Percentiles rank a stretch among this genome's conserved stretches.
These are phyloP conservation scores for Hyphopichia khmerensis DNA, from an alignment of 1,139 yeast genomes.

Conservation along the genomic window DNA sequence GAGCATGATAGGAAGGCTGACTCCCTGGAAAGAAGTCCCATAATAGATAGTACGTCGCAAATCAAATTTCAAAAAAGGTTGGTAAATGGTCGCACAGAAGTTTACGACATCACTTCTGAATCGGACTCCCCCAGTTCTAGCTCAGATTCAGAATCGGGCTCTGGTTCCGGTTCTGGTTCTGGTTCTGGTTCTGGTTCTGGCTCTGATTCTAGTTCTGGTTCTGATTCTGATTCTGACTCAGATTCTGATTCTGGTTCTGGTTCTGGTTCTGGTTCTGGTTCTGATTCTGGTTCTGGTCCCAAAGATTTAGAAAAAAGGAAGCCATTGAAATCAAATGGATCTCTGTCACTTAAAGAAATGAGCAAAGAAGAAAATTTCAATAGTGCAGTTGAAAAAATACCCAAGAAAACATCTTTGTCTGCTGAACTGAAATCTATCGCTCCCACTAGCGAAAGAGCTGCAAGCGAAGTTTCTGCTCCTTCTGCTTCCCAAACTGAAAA, in stretches of 20 bases:
- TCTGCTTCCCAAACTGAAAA: conserved; percentile 5
- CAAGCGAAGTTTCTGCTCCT: no score
- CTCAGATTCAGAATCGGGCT: conserved; percentile 9
- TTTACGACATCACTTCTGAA: conserved; percentile 2
- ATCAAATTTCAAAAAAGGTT: neutral
- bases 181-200: conserved; percentile 6
- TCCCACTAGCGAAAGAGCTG: no score
- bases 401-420: no score
- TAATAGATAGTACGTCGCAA: neutral
- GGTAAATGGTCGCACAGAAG: neutral
- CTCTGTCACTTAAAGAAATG: no score
- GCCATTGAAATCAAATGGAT: no score
- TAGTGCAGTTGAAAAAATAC: no score
- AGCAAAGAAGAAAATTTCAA: no score
- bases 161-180: no score
- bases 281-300: conserved; percentile 8
- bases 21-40: neutral
- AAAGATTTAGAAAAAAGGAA: no score
- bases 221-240: conserved; percentile 8
- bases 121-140: no score
- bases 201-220: conserved; percentile 9
- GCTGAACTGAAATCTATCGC: no score
- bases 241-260: conserved; percentile 9
- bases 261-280: neutral
- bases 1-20: no score